Conservation (phyloP, 2,329 filamentous ascomycete genomes). For the Cladosporium sp. region DNA sequence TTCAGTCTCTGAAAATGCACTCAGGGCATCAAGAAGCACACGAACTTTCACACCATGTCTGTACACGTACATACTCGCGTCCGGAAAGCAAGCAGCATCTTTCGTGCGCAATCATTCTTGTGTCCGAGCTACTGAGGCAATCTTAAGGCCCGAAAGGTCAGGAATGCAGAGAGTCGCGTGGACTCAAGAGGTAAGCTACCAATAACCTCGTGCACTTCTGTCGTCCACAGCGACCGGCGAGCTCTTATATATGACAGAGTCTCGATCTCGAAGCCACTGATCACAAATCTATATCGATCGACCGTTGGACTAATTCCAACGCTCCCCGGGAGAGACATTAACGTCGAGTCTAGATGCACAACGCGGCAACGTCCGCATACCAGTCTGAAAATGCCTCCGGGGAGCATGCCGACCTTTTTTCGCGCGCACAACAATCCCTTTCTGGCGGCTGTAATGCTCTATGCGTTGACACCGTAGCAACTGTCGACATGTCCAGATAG, state of each 20-base stretch:
- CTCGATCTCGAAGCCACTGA: too few species aligned
- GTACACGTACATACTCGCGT: too few species aligned
- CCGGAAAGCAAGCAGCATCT: too few species aligned
- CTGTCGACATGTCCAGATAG: not conserved
- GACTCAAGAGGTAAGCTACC: too few species aligned
- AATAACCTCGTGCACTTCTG: too few species aligned
- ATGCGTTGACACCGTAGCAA: constrained; percentile 6
- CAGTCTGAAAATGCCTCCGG: not conserved
- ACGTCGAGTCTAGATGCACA: not conserved
- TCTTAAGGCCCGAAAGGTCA: not conserved
- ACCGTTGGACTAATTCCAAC: not conserved
- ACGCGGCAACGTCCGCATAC: constrained; percentile 10
- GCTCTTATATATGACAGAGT: too few species aligned
- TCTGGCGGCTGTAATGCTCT: not conserved
- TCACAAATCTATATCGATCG: not conserved
- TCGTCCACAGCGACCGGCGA: too few species aligned
- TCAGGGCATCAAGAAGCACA: too few species aligned
- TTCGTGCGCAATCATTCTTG: too few species aligned
- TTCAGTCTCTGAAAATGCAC: too few species aligned
- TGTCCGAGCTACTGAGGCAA: too few species aligned
- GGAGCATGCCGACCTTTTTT: not conserved
- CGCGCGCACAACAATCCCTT: not conserved
- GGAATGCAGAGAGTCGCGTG: not conserved
- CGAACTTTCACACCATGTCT: too few species aligned
- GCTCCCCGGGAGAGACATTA: not conserved